Evolutionary conservation across 768 basidiomycete species (phyloP), one percentile per base, ranked within the genome.

Genomic region (Pulveroboletus ravenelii): DNA sequence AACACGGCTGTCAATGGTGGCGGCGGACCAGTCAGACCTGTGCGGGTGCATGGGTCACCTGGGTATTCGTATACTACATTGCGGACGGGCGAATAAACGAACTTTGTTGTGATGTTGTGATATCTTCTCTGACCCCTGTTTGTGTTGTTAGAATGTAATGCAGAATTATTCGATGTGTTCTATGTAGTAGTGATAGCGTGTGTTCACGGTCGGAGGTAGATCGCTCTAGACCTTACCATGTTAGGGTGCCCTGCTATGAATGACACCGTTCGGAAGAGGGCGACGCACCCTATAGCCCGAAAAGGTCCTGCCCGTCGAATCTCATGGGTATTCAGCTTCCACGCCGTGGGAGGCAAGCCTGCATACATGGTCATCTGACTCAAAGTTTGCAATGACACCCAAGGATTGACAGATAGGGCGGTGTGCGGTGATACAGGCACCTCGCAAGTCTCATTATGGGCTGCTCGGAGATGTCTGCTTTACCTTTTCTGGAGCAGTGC

Each of bases 1-100:
- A 66, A 68, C 36, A 66, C 66, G 41, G 41, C 50, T 29, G 57
- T 53, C 2, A 67, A 67, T 15, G 60, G 48, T 1, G 62, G 56
- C 40, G 59, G 53, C 6, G 56, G 63, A 20, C 52, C 61, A 3
- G 48, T 54, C 10, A 54, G 64, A 14, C 53, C 47, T 27, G 50
- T 50, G 40, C 59, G 67, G 41, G 36, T 55, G 13, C 52, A 43
- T 2, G 51, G 50, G 1, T 68, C 61, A 1, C 59, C 67, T 10
- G 49, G 39, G 29, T 58, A 57, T 43, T 48, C 47, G 14, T 65
- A 67, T 42, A 17, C 42, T 32, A 52, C 48, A 7, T 31, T 56
- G 45, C 47, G 46, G 47, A 38, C 51, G 41, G 46, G 53, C 39
- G 60, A 64, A 38, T 60, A 35, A 46, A 40, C 18, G 13, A 15